Base-by-base conservation (phyloP, 106 monocot genomes). In the Acorus gramineus region DNA sequence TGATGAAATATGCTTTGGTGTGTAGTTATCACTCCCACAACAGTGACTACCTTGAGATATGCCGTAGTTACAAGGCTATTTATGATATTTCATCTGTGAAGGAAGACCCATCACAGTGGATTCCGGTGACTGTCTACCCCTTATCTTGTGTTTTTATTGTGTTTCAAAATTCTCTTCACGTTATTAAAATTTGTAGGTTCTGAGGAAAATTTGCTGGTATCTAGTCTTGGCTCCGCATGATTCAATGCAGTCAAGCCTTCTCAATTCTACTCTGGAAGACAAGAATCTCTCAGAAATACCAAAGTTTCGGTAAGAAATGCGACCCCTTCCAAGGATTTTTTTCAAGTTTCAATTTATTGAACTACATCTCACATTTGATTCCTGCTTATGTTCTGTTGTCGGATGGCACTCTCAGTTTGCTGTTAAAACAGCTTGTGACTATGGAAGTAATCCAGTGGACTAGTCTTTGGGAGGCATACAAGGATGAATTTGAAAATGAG, bases 381-480 rank as follows among this genome's bases (percentile, higher is more conserved):
- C 55, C 3, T 11, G 43, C 3, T n/a, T 67, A 10, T 64, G 10
- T 54, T 54, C 11, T 53, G 42, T 44, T 69, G 58, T 1, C 7
- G 47, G 43, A 10, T 53, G 12, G 42, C 46, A 4, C 46, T 68
- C 1, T 56, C 46, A 98, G 96, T 14, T 59, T 82, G 63, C 65
- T 98, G 46, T 63, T 98, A 59, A 98, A 98, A 72, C 91, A 98
- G 50, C 59, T 98, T 54, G 81, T 92, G 46, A 98, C 96, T n/a
- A 98, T 98, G 91, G 96, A 98, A 77, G 96, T 98, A 5, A 83
- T 92, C 48, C 85, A 83, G 66, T 98, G 96, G 96, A 91, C 87
- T 50, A 68, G 71, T 13, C 79, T 98, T 14, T 98, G 96, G 96
- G 85, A 98, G 60, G 71, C 70, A 59, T 91, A 79, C 52, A 85